Percentiles rank a stretch among this genome's conserved stretches.
Conservation (phyloP, 192 early-diverging fungal species). For the Pilaira anomala region DNA sequence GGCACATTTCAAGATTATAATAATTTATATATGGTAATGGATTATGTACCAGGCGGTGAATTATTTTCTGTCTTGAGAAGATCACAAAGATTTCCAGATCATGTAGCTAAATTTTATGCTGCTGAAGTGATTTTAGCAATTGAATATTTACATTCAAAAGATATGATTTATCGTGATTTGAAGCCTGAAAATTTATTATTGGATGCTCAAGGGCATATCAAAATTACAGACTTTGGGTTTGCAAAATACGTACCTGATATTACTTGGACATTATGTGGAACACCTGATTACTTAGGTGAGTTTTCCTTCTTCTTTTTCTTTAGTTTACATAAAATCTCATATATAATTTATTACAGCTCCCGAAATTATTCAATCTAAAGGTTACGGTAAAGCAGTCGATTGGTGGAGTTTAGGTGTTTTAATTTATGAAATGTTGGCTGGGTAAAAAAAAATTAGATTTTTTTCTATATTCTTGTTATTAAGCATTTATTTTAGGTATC, state of each 20-base stretch:
- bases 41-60: constrained; percentile 85
- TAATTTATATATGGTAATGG: constrained; percentile 81
- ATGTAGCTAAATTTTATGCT: constrained; percentile 70
- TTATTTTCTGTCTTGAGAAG: constrained; percentile 80
- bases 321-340: background rate
- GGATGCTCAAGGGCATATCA: constrained; percentile 73
- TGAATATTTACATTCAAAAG: constrained; percentile 71
- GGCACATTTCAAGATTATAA: constrained; percentile 82
- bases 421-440: constrained; percentile 86
- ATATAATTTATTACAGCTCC: constrained; percentile 47
- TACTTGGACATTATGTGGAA: constrained; percentile 82
- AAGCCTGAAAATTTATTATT: constrained; percentile 80
- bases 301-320: background rate
- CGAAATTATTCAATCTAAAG: constrained; percentile 79
- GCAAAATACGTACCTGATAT: constrained; percentile 76
- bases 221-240: constrained; percentile 85
- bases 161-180: constrained; percentile 75
- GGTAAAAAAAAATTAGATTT: constrained; percentile 27
- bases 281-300: constrained; percentile 62
- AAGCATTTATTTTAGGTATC: constrained; percentile 39
- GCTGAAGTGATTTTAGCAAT: constrained; percentile 70
- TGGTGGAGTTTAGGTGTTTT: constrained; percentile 90
- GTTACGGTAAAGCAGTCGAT: constrained; percentile 84
- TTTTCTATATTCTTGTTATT: background rate
- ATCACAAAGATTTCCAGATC: constrained; percentile 69